Base-by-base conservation (phyloP, 257 asterid species). In the Nyctanthes arbortristis region DNA sequence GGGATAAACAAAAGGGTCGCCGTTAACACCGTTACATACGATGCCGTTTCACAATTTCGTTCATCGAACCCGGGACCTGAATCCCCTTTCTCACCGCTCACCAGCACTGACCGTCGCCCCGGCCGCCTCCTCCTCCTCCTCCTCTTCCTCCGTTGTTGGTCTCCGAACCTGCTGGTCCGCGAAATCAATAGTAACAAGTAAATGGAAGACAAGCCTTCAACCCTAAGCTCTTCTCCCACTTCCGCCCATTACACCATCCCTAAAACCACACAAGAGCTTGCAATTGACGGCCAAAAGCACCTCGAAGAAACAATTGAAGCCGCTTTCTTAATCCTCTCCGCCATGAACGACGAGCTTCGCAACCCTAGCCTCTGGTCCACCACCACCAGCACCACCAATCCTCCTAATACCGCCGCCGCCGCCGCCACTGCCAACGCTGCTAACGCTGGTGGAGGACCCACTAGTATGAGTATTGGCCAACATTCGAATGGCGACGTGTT, bases 311-410 rank as follows among this genome's bases (percentile, higher is more conserved):
- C 96, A 20, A 84, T 89, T 55, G 92, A 84, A 58, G 82, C 95
- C 20, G 92, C 95, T 24, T 86, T 84, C 78, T 80, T 84, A 55
- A 89, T 89, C 74, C 90, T 89, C 22, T 85, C 89, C 67, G 84
- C 96, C 76, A 87, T 89, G 95, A 89, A 87, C 78, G 96, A 89
- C 67, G 96, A 89, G 82, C 96, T 93, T 58, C 90, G 97, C 71
- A 87, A 88, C 82, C 96, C 98, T 40, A 61, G 63, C 25, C 88
- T 93, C 1, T 90, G 98, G 98, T 86, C 97, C 55, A 85, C 88
- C 33, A 71, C 82, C 20, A 52, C 75, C 36, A 8, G 68, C 45
- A 27, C 76, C 63, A 7, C 82, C 39, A 62, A 73, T 28, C 37
- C 70, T 39, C 67, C 64, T 61, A 14, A 67, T 20, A 59, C 11